Evolutionary conservation across 2,329 filamentous ascomycete genomes (phyloP), one percentile per base, ranked within the genome.

Genomic region (Fusarium vanettenii): DNA sequence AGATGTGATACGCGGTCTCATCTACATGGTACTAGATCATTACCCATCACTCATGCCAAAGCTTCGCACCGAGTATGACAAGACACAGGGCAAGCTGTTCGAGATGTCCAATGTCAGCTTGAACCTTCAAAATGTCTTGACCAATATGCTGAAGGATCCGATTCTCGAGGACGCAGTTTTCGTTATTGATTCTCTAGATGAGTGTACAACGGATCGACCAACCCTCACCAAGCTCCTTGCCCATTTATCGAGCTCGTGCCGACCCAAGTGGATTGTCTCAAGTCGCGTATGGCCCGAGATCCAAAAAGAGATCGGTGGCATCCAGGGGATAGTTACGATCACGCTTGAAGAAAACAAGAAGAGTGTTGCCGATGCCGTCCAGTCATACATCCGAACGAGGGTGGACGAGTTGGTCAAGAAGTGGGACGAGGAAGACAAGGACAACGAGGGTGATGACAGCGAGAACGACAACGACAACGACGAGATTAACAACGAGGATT

Each of bases 111-210:
- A 87, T 79, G 80, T 10, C 5, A 33, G 18, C 25, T 25, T 29
- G 10, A 29, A 29, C 8, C 11, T 33, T 11, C 50, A 27, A 2
- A 14, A 14, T 10, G 11, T 55, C 13, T n/a, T 55, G 25, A 33
- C 27, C 5, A 4, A n/a, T 6, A 55, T 55, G 14, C 65, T 89
- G 1, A 31, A 80, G 50, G 84, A 87, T 62, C 70, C 77, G 1
- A 72, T 35, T 11, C 64, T 85, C 14, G 37, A 71, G 7, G 75
- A 4, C 0, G 80, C 79, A 0, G 84, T 82, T 69, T 50, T 88
- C 5, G 69, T 88, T 3, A 79, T 89, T 35, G 85, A 89, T 75
- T 86, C 84, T 3, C 83, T 89, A 0, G 85, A 89, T 67, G 86
- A 89, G 72, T 89, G 86, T 69, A 71, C 52, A 39, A 68, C 29